These are phyloP conservation scores for Acanthamoeba culbertsoni DNA, from an alignment of 208 protist species.

Conservation along the genomic window DNA sequence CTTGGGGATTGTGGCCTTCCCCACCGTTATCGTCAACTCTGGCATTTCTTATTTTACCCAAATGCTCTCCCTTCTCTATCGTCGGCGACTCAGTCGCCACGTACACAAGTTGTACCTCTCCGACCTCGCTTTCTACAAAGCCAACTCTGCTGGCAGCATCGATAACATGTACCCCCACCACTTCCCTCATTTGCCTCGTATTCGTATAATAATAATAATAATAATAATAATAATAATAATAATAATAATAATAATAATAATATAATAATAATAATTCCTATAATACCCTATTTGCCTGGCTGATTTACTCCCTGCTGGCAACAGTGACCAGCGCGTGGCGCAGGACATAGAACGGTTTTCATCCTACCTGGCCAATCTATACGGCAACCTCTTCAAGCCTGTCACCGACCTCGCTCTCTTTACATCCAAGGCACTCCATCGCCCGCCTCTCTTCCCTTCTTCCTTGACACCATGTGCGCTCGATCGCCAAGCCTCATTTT, in stretches of 20 bases:
- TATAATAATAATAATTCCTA: neutral
- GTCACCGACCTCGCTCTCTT: constrained; percentile 11
- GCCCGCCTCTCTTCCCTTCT: constrained; percentile 70
- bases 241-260: neutral
- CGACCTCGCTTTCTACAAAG: neutral
- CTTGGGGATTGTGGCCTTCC: neutral
- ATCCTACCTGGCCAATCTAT: neutral
- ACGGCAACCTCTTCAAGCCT: constrained; percentile 27
- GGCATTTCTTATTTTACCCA: neutral
- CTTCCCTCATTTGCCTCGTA: neutral
- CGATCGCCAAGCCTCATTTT: neutral
- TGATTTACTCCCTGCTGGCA: no score
- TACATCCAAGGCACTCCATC: constrained; percentile 13
- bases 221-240: neutral
- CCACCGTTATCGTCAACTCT: neutral
- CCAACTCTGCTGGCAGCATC: neutral
- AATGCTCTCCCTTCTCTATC: neutral
- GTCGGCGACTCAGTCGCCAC: neutral
- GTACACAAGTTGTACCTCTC: neutral
- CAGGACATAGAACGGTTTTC: constrained; percentile 16
- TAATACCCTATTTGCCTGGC: no score
- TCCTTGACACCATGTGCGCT: neutral
- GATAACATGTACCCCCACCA: neutral
- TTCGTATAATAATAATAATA: neutral
- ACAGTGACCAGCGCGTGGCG: neutral